Base-by-base conservation (phyloP, 352 stramenopile genomes). In the Pythium folliculosum region DNA sequence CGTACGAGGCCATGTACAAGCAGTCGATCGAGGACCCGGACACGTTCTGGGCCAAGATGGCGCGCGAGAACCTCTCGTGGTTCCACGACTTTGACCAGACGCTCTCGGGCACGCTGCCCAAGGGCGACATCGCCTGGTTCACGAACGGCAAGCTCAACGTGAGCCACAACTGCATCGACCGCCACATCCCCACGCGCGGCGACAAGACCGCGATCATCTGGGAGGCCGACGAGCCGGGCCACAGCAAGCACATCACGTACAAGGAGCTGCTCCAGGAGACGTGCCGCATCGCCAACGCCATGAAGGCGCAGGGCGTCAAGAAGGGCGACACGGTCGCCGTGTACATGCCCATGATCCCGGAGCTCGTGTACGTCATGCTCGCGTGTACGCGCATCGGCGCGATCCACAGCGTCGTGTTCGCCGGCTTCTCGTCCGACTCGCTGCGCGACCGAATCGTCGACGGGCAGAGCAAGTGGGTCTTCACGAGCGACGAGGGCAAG, bases 301-400 rank as follows among this genome's bases (percentile, higher is more conserved):
- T 99, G 67, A 95, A 97, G 63, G 73, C 86, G 19, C 76, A 81
- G 17, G 96, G 96, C 40, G 76, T 94, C n/a, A 77, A 77, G 58
- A 88, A 97, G 71, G 96, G 97, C 6, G 97, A 99, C 82, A 91
- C 95, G 13, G 97, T 99, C 5, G 97, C 95, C 19, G 89, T 99
- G 37, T 99, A 99, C 84, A 98, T 99, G 97, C 98, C 98, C 37
- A 99, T 99, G 97, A 98, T 99, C 54, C 97, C 97, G 9, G 97
- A 99, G 75, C 80, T 97, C 7, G 94, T 93, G n/a, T 98, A 99
- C 72, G 95, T 95, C 32, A 99, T 99, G 97, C 80, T 99, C 25
- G 97, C 98, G 0, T 99, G 97, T 69, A 92, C 95, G 9, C 91
- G 98, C 37, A 98, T 99, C 66, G 98, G 98, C 27, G 97, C 96